These are phyloP conservation scores for Naegleria fowleri DNA, from an alignment of 208 protist genomes.

Conservation along the genomic window DNA sequence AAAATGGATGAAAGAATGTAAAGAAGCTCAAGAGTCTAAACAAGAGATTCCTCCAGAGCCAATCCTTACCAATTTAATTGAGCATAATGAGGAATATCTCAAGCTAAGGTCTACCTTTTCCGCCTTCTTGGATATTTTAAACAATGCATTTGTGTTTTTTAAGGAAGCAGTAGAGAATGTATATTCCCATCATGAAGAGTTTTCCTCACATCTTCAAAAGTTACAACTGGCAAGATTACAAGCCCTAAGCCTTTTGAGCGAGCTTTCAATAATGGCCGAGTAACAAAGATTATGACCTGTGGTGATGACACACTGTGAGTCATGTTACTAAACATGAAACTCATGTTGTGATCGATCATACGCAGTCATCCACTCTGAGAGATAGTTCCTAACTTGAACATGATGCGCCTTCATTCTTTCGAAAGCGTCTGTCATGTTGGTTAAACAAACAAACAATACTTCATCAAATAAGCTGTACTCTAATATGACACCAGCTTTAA, in stretches of 20 bases:
- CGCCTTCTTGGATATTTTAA: not conserved
- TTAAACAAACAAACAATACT: not conserved
- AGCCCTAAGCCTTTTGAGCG: not conserved
- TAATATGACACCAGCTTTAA: not conserved
- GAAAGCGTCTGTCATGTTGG: not conserved
- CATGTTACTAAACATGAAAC: no score
- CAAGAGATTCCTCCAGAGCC: not conserved
- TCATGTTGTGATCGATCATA: no score
- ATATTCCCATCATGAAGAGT: not conserved
- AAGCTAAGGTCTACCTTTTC: not conserved
- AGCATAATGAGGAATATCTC: not conserved
- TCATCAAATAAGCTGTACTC: not conserved
- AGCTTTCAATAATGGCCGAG: not conserved
- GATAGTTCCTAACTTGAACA: not conserved
- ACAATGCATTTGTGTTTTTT: not conserved
- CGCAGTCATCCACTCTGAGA: not conserved
- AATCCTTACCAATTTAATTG: not conserved
- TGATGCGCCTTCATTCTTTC: not conserved
- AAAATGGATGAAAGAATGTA: not conserved
- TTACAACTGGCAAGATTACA: not conserved
- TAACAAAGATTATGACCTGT: no score
- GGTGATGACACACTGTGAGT: no score
- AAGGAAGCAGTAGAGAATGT: not conserved
- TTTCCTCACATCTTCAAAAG: not conserved
- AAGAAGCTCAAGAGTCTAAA: not conserved